Conservation (phyloP, 179 eudicot genomes). For the Sideroxylon spinosum region DNA sequence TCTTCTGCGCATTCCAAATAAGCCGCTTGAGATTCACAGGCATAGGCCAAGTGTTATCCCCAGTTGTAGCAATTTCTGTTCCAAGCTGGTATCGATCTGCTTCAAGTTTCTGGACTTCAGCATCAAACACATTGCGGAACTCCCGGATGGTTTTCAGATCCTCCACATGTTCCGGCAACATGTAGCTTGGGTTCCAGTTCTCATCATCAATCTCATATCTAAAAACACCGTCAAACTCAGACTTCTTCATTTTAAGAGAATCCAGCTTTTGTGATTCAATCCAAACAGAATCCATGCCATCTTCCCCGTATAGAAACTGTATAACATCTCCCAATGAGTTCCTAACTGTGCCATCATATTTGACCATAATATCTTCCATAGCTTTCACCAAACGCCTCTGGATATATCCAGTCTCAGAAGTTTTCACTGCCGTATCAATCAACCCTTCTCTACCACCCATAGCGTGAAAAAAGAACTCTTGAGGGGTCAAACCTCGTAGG, state of each 20-base stretch:
- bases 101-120: constrained; percentile 91
- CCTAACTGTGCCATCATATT: constrained; percentile 96
- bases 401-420: constrained; percentile 98
- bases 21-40: constrained; percentile 92
- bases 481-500: constrained; percentile 92
- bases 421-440: constrained; percentile 96
- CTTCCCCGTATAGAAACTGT: constrained; percentile 97
- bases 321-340: constrained; percentile 96
- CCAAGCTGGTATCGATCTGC: constrained; percentile 79
- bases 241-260: constrained; percentile 76
- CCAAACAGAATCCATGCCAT: constrained; percentile 99
- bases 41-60: constrained; percentile 89
- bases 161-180: constrained; percentile 81
- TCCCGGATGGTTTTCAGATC: constrained; percentile 78
- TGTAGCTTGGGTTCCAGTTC: constrained; percentile 89
- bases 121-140: constrained; percentile 90
- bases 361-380: constrained; percentile 99
- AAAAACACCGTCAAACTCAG: constrained; percentile 53
- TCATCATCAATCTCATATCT: constrained; percentile 74
- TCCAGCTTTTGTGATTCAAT: constrained; percentile 89
- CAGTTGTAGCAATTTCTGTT: constrained; percentile 90
- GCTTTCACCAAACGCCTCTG: constrained; percentile 97
- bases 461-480: constrained; percentile 98
- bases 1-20: constrained; percentile 88
- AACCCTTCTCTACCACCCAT: constrained; percentile 99